phyloP scores from a whole-genome alignment of 2,329 filamentous ascomycete genomes.

The Neofusicoccum laricinum region DNA sequence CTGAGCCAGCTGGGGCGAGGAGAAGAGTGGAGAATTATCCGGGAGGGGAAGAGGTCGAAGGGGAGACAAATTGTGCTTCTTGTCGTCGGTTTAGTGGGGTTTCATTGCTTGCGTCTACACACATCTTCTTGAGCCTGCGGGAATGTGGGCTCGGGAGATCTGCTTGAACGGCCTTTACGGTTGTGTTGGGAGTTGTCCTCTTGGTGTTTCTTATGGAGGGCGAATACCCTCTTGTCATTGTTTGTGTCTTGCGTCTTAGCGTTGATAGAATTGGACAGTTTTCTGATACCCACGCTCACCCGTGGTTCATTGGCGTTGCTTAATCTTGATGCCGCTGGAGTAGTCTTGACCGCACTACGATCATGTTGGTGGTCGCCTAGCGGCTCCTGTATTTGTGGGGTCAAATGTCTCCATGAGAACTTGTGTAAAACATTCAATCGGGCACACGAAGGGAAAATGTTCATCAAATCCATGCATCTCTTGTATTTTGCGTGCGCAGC shows the following conservation, averaged over 20 bases:
- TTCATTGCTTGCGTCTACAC: background rate
- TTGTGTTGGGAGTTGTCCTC: background rate
- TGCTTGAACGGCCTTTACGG: background rate
- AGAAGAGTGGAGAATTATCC: too few species aligned
- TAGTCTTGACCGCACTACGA: too few species aligned
- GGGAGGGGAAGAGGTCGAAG: background rate
- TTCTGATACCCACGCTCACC: background rate
- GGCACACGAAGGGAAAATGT: background rate
- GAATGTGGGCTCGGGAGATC: background rate
- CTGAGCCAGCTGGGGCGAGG: background rate
- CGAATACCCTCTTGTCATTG: background rate
- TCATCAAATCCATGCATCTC: background rate
- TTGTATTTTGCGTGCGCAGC: background rate
- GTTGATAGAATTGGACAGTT: constrained; percentile 10
- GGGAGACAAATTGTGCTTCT: background rate
- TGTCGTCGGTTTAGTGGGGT: background rate
- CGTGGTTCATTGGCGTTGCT: background rate
- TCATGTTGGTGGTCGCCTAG: too few species aligned
- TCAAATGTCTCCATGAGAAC: too few species aligned
- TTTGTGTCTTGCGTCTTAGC: constrained; percentile 2
- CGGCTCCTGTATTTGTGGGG: too few species aligned
- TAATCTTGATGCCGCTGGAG: too few species aligned
- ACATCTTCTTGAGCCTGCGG: background rate
- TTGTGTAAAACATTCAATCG: too few species aligned
- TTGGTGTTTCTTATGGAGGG: constrained; percentile 1